A percentile compares a stretch with the other conserved stretches of the same genome.
Evolutionary conservation across 129 eudicot genomes (phyloP).

Genomic region (Artemisia tridentata): DNA sequence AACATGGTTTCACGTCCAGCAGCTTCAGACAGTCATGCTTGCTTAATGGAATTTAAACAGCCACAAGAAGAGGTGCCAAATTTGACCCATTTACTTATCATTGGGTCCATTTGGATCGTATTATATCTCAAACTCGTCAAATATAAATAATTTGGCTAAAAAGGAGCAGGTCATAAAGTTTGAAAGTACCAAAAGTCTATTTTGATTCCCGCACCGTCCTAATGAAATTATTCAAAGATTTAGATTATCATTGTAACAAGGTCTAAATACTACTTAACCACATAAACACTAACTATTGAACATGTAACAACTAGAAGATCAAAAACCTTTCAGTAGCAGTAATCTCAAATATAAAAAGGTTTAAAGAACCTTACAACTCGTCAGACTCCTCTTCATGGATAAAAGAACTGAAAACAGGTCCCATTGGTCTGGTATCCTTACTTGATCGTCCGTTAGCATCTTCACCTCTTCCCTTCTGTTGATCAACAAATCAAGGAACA

Average conservation of each 20-base stretch:
- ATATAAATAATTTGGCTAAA: neutral
- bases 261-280: no score
- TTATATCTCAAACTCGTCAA: neutral
- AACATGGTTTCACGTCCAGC: no score
- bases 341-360: conserved; percentile 1
- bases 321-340: conserved; percentile 10
- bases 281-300: conserved; percentile 7
- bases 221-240: neutral
- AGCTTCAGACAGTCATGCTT: no score
- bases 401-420: conserved; percentile 90
- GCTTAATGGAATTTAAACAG: no score
- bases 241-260: no score
- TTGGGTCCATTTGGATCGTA: neutral
- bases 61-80: no score
- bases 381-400: conserved; percentile 85
- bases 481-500: conserved; percentile 17
- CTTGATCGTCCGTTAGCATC: conserved; percentile 37
- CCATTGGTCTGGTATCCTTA: conserved; percentile 79
- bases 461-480: conserved; percentile 58
- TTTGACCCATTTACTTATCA: neutral
- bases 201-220: neutral
- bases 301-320: conserved; percentile 4
- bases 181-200: neutral
- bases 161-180: neutral
- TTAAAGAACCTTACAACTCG: conserved; percentile 71